Percentiles rank a stretch among this genome's conserved stretches.
Conservation (phyloP, 768 basidiomycete species). For the Kwoniella mangroviensis region DNA sequence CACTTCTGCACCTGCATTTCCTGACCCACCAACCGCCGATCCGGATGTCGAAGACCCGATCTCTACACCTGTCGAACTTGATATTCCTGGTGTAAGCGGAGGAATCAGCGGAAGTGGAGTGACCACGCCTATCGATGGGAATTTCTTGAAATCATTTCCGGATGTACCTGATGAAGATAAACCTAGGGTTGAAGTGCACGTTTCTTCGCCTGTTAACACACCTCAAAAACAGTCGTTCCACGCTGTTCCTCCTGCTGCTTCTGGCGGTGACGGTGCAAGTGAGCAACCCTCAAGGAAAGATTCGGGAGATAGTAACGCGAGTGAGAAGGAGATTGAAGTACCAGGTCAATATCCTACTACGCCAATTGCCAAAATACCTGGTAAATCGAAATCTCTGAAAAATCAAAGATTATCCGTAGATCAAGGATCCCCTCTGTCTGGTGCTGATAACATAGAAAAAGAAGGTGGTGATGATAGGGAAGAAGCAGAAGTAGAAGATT, state of each 20-base stretch:
- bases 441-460: not conserved
- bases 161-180: slow-evolving; percentile 50
- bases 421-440: not conserved
- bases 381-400: slow-evolving; percentile 21
- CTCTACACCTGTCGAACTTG: slow-evolving; percentile 10
- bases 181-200: slow-evolving; percentile 48
- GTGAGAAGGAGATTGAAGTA: slow-evolving; percentile 4
- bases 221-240: slow-evolving; percentile 25
- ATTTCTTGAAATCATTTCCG: slow-evolving; percentile 43
- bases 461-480: not conserved
- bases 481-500: slow-evolving; percentile 10
- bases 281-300: not conserved
- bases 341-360: slow-evolving; percentile 22
- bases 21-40: slow-evolving; percentile 28
- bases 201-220: slow-evolving; percentile 34
- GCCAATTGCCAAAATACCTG: slow-evolving; percentile 27
- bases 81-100: not conserved
- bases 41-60: slow-evolving; percentile 30
- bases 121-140: slow-evolving; percentile 42
- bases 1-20: slow-evolving; percentile 25
- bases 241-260: not conserved
- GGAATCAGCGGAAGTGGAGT: not conserved
- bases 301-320: not conserved
- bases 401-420: slow-evolving; percentile 11
- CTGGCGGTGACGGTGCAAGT: not conserved